A percentile compares a stretch with the other conserved stretches of the same genome.
These are phyloP conservation scores for Lonicera japonica DNA, from an alignment of 129 eudicot genomes.

Conservation along the genomic window DNA sequence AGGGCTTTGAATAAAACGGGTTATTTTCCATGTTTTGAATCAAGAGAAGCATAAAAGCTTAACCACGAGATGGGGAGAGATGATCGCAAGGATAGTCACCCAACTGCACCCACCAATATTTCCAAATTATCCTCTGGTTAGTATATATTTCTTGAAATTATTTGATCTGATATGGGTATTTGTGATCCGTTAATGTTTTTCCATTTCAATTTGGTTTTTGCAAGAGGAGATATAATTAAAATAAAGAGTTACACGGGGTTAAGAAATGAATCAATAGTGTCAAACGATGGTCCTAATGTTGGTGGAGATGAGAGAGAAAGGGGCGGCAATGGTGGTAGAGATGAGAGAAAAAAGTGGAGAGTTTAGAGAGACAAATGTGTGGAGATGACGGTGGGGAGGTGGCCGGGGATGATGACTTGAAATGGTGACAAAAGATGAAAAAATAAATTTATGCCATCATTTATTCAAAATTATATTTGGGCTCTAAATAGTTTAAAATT, in stretches of 20 bases:
- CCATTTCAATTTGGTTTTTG: slow-evolving; percentile 7
- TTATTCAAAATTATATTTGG: too few relatives aligned
- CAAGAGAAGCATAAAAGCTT: slow-evolving; percentile 58
- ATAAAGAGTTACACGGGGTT: slow-evolving; percentile 54
- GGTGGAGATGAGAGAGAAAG: too few relatives aligned
- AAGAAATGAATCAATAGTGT: slow-evolving; percentile 49
- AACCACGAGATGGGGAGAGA: slow-evolving; percentile 44
- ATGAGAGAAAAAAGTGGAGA: too few relatives aligned
- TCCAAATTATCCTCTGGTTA: slow-evolving; percentile 86
- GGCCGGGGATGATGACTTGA: too few relatives aligned
- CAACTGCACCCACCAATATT: slow-evolving; percentile 50
- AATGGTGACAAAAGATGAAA: too few relatives aligned
- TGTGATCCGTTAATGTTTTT: not conserved
- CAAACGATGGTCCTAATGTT: slow-evolving; percentile 52
- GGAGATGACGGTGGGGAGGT: too few relatives aligned
- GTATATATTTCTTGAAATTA: slow-evolving; percentile 6
- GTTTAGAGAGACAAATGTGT: too few relatives aligned
- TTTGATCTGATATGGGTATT: slow-evolving; percentile 43
- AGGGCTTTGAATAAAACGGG: slow-evolving; percentile 41
- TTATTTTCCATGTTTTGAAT: slow-evolving; percentile 91
- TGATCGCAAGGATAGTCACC: slow-evolving; percentile 45
- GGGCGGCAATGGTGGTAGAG: too few relatives aligned
- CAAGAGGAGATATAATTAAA: slow-evolving; percentile 72
- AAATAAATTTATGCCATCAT: too few relatives aligned
- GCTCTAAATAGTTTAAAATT: too few relatives aligned